Conservation (phyloP, 2,329 filamentous ascomycete genomes). For the Colletotrichum horii region DNA sequence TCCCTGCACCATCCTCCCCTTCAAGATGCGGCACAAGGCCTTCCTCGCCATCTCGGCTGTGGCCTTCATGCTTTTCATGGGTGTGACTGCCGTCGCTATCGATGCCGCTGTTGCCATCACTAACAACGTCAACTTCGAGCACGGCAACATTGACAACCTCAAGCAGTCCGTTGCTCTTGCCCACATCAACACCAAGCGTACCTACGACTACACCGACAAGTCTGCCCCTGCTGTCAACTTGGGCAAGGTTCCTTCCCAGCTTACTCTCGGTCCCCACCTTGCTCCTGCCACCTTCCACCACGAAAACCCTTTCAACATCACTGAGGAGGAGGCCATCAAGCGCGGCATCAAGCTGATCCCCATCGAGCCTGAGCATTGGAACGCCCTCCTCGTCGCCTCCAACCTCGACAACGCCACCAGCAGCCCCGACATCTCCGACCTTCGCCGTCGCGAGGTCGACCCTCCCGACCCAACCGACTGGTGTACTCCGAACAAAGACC, state of each 20-base stretch:
- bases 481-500: not conserved
- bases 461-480: constrained; percentile 8
- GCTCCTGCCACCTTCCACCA: not conserved
- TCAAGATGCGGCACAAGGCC: not conserved
- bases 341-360: constrained; percentile 7
- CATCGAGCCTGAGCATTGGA: constrained; percentile 5
- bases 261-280: not conserved
- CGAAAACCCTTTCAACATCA: constrained; percentile 3
- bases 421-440: not conserved
- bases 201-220: not conserved
- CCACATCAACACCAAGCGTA: not conserved
- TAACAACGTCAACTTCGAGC: not conserved
- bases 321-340: constrained; percentile 7
- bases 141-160: not conserved
- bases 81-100: not conserved
- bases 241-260: not conserved
- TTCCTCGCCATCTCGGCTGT: not conserved
- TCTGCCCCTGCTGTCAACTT: not conserved
- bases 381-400: not conserved
- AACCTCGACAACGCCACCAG: not conserved
- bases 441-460: not conserved
- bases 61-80: not conserved
- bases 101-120: not conserved
- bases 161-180: not conserved
- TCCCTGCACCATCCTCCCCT: not conserved